Conservation (phyloP, 345 rosid species). For the Eutrema japonicum region DNA sequence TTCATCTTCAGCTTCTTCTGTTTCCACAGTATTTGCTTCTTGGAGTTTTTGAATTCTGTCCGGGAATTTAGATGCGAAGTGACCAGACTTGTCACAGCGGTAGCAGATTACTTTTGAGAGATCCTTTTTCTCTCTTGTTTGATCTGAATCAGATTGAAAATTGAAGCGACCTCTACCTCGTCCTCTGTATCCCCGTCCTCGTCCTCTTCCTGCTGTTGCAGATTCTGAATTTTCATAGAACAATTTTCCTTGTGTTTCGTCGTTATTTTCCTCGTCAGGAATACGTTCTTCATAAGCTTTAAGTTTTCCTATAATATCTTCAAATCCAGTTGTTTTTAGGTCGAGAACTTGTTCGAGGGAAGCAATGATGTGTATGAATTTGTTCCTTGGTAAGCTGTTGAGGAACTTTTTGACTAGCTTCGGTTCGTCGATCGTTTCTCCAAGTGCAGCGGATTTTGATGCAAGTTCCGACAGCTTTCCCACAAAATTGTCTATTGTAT, state of each 20-base stretch:
- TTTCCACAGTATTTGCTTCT: neutral
- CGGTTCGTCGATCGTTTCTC: neutral
- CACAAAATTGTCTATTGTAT: too few relatives aligned
- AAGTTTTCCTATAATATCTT: neutral
- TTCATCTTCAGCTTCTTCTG: neutral
- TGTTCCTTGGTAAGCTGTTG: neutral
- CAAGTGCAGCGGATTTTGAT: too few relatives aligned
- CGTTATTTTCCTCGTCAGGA: neutral
- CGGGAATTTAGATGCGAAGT: neutral
- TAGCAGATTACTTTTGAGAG: neutral
- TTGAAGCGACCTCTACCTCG: too few relatives aligned
- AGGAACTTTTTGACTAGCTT: neutral
- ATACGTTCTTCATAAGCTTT: too few relatives aligned
- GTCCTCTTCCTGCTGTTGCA: too few relatives aligned
- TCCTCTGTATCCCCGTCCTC: too few relatives aligned
- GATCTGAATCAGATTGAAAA: too few relatives aligned
- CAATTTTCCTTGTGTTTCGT: neutral
- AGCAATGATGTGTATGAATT: neutral
- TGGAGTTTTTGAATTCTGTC: neutral
- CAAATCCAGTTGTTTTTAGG: neutral
- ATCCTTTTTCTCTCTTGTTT: constrained; percentile 1
- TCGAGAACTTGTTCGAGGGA: neutral
- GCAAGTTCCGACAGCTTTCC: too few relatives aligned
- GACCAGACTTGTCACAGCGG: neutral
- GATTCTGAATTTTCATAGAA: neutral